Conservation (phyloP, 2,329 filamentous ascomycete genomes). For the Phoma sp. region DNA sequence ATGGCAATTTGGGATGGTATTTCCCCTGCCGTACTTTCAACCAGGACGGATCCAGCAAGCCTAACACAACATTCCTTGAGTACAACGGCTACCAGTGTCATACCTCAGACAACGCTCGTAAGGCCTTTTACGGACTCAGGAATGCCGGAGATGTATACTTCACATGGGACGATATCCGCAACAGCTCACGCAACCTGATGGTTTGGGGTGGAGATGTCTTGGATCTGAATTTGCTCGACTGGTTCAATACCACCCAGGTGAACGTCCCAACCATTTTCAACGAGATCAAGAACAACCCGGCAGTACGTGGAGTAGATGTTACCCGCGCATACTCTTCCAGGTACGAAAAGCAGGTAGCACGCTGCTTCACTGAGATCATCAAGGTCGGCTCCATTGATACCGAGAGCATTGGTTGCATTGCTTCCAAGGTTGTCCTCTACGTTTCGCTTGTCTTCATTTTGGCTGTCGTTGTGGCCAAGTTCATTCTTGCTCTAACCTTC, state of each 20-base stretch:
- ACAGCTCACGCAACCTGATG: conserved; percentile 85
- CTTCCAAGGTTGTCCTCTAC: conserved; percentile 95
- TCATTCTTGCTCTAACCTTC: conserved; percentile 87
- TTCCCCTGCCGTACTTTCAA: conserved; percentile 93
- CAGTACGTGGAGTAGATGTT: conserved; percentile 83
- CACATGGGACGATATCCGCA: conserved; percentile 93
- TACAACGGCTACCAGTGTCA: conserved; percentile 92
- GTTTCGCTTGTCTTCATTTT: conserved; percentile 91
- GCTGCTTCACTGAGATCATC: conserved; percentile 92
- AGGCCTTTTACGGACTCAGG: conserved; percentile 76
- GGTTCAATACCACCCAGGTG: conserved; percentile 88
- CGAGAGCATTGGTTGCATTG: conserved; percentile 95
- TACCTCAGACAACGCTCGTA: conserved; percentile 72
- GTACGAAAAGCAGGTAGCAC: conserved; percentile 79
- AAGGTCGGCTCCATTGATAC: conserved; percentile 96
- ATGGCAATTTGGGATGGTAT: conserved; percentile 86
- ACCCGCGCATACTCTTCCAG: conserved; percentile 85
- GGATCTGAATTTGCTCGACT: conserved; percentile 85
- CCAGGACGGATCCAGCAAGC: conserved; percentile 84
- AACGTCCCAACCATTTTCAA: conserved; percentile 78
- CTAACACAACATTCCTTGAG: conserved; percentile 76
- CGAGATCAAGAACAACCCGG: conserved; percentile 73
- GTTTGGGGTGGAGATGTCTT: conserved; percentile 95
- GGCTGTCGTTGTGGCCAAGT: conserved; percentile 84
- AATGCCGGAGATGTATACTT: conserved; percentile 90